Conservation (phyloP, 2,329 filamentous ascomycete species). For the Metarhizium guizhouense region DNA sequence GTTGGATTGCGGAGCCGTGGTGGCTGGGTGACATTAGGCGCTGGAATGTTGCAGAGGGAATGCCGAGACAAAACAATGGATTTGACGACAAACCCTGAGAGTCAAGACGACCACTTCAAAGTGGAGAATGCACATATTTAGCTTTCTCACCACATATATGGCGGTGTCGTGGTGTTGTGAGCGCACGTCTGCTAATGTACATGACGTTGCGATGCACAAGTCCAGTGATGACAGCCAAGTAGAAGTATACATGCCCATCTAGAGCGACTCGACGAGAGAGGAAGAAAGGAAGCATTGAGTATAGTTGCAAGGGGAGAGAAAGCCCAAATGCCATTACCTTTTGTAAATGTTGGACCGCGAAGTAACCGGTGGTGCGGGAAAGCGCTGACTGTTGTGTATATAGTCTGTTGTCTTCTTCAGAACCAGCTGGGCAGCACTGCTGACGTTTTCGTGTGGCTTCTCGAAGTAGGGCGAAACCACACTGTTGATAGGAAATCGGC, state of each 20-base stretch:
- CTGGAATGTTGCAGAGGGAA: conserved; percentile 2
- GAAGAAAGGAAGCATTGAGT: no score
- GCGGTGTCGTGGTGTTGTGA: neutral
- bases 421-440: conserved; percentile 13
- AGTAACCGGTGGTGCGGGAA: neutral
- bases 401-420: conserved; percentile 9
- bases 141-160: no score
- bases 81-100: neutral
- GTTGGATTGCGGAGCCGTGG: conserved; percentile 2
- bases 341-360: neutral
- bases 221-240: neutral
- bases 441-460: neutral
- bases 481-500: neutral
- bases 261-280: no score
- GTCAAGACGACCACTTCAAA: neutral
- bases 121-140: no score
- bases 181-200: neutral
- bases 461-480: neutral
- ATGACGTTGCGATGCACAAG: neutral
- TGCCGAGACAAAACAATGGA: neutral
- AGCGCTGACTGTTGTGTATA: neutral
- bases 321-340: neutral
- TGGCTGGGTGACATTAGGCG: neutral
- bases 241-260: neutral
- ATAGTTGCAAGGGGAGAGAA: neutral